These are phyloP conservation scores for Buxus sempervirens DNA, from an alignment of 164 flowering plant genomes.

Conservation along the genomic window DNA sequence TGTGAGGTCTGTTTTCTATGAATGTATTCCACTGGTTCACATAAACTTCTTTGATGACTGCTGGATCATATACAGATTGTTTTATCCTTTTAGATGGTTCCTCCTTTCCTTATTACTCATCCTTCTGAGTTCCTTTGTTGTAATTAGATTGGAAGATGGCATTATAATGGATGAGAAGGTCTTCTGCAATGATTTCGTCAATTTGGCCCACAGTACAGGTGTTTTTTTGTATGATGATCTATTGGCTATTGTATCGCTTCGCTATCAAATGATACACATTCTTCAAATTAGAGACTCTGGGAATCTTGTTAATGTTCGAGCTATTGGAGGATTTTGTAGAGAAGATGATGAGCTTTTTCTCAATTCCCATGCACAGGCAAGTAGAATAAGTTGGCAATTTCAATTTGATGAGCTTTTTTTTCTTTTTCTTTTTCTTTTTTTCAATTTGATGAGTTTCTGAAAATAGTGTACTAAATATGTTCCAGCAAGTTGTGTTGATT, in stretches of 20 bases:
- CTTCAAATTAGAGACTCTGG: slow-evolving; percentile 94
- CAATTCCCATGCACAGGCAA: slow-evolving; percentile 81
- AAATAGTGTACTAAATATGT: neutral
- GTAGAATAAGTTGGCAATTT: slow-evolving; percentile 16
- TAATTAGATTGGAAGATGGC: slow-evolving; percentile 82
- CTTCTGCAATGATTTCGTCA: slow-evolving; percentile 79
- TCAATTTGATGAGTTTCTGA: neutral
- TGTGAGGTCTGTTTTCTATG: slow-evolving; percentile 56
- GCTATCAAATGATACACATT: slow-evolving; percentile 85
- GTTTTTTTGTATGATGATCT: slow-evolving; percentile 96
- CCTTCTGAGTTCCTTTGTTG: slow-evolving; percentile 4
- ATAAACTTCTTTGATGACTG: slow-evolving; percentile 1
- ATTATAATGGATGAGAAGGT: slow-evolving; percentile 74
- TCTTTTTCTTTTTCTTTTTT: no score
- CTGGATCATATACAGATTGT: neutral
- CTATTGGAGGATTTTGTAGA: slow-evolving; percentile 79
- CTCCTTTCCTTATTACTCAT: slow-evolving; percentile 3
- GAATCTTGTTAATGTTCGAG: slow-evolving; percentile 73
- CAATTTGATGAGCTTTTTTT: neutral
- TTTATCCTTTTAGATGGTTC: neutral
- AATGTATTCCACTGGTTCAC: neutral
- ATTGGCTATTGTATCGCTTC: slow-evolving; percentile 83
- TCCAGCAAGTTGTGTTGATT: no score
- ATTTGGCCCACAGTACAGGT: slow-evolving; percentile 75
- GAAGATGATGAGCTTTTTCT: slow-evolving; percentile 98